These are phyloP conservation scores for Puccinia novopanici DNA, from an alignment of 1,284 basidiomycete species.

Conservation along the genomic window DNA sequence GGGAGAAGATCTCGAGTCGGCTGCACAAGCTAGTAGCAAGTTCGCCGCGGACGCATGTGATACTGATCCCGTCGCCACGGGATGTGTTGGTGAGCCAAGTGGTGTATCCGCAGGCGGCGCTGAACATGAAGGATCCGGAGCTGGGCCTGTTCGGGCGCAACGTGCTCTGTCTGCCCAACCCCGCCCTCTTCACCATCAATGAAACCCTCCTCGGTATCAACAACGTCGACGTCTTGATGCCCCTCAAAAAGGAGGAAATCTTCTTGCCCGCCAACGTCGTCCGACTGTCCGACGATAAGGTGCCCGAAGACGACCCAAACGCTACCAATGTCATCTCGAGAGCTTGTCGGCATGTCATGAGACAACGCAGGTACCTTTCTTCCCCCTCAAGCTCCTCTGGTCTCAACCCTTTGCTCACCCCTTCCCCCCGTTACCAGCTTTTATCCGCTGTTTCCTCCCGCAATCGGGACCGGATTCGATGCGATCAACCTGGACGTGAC, in stretches of 20 bases:
- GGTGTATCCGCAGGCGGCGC: constrained; percentile 77
- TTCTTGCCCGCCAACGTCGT: constrained; percentile 64
- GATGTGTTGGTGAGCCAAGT: constrained; percentile 78
- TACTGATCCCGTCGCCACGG: constrained; percentile 78
- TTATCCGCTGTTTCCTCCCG: constrained; percentile 90
- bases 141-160: constrained; percentile 12
- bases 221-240: constrained; percentile 84
- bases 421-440: constrained; percentile 65
- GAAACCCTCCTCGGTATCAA: constrained; percentile 75
- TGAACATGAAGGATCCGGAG: constrained; percentile 29
- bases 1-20: constrained; percentile 67
- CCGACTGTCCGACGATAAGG: constrained; percentile 56
- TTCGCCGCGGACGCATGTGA: constrained; percentile 70
- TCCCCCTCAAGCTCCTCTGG: constrained; percentile 50
- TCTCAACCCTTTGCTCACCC: neutral
- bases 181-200: constrained; percentile 79
- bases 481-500: constrained; percentile 72
- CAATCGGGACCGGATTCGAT: constrained; percentile 66
- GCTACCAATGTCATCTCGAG: constrained; percentile 75
- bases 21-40: constrained; percentile 67
- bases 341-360: constrained; percentile 75
- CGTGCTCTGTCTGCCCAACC: constrained; percentile 79
- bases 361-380: constrained; percentile 73
- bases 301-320: constrained; percentile 60
- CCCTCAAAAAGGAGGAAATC: constrained; percentile 80